Evolutionary conservation across 176 grass and related monocot genomes (phyloP), one percentile per base, ranked within the genome.

Genomic region (Bolboschoenus planiculmis): DNA sequence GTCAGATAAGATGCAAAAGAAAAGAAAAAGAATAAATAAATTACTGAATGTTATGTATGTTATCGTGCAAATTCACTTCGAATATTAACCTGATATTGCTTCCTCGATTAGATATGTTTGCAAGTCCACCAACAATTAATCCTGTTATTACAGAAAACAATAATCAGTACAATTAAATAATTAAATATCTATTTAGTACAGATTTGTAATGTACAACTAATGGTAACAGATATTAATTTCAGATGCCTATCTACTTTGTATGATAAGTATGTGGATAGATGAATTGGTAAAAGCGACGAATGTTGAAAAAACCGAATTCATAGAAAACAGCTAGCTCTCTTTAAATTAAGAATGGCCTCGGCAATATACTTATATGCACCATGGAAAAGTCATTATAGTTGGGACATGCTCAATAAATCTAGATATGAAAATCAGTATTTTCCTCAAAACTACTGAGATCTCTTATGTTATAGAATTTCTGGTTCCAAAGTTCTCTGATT

Each of bases 51-150:
- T 29, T 23, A 20, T 0, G 1, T 31, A 3, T 4, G 26, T 57
- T 43, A 61, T 54, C 21, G 5, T 82, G 26, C 33, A 85, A 26
- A 48, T 58, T 61, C 26, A 83, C 46, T 56, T 76, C 57, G 4
- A 75, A 43, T 70, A 58, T 83, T 83, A 21, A 97, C 95, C 95
- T 95, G 27, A 86, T 99, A 75, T 54, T 99, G 78, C 82, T 91
- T 76, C 91, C 90, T 55, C 90, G 88, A 53, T 95, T 91, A 77
- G 92, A 99, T 88, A 99, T 84, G 48, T 95, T 95, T 79, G 96
- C 92, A 81, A 99, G 84, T 44, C 82, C 89, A 76, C 92, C 96
- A 87, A 99, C 91, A 85, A 90, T 91, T 85, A 94, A 77, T 62
- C 91, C 91, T 97, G 82, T 60, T 50, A 87, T 20, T 78, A 29